Evolutionary conservation across 2,329 filamentous ascomycete genomes (phyloP), one percentile per base, ranked within the genome.

Genomic region (Talaromyces sp.): DNA sequence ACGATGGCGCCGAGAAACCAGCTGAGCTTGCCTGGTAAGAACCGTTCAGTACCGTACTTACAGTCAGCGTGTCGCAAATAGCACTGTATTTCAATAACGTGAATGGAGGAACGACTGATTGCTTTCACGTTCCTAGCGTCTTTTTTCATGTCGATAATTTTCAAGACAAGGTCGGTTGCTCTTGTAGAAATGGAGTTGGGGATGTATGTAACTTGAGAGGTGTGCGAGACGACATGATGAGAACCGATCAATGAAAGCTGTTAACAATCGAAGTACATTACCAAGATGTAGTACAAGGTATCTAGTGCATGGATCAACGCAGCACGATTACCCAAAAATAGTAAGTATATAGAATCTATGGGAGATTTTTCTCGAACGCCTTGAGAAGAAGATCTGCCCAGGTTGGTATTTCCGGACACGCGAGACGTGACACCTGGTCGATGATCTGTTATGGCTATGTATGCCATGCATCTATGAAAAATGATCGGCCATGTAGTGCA

Each of bases 11-110:
- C 13, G 61, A 37, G 14, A 39, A 39, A 57, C 1, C n/a, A 24
- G 50, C 45, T 27, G 50, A 33, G 54, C 19, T 62, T 31, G 27
- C 49, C 24, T 63, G 61, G 61, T 63, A 57, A 39, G n/a, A 11
- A 16, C 37, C 22, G 3, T 43, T 16, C 22, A 13, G n/a, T 60
- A 16, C 19, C 43, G 27, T 41, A 33, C 31, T 52, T 27, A 33
- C 43, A 61, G 56, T n/a, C n/a, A 43, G 22, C 56, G 50, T 37
- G 50, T 14, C n/a, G 9, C 52, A 37, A 56, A 37, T 9, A 54
- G 50, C n/a, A 14, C n/a, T 37, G 6, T 52, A 2, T 27, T 16
- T 27, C n/a, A 31, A 33, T 7, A 19, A 37, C 2, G n/a, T 37
- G 10, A 24, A 22, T 37, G n/a, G n/a, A 22, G 5, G n/a, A 8